Percentiles rank a stretch among this genome's conserved stretches.
These are phyloP conservation scores for Capronia epimyces DNA, from an alignment of 2,329 filamentous ascomycete genomes.

Conservation along the genomic window DNA sequence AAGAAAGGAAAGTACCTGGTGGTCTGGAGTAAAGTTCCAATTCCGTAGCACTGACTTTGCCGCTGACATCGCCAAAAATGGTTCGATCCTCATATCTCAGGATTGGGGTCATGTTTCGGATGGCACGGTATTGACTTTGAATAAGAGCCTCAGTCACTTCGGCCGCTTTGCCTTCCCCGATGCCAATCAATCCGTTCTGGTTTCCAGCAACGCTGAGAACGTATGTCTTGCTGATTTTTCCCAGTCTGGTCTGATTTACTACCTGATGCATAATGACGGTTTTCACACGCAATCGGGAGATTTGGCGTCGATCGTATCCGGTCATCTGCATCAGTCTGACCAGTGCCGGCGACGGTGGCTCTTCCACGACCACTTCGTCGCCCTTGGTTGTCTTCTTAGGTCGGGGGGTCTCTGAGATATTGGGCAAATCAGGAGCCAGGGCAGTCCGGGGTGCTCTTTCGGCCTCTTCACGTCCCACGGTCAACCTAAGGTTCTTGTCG, in stretches of 20 bases:
- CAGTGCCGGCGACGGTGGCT: slow-evolving; percentile 31
- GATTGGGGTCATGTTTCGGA: slow-evolving; percentile 90
- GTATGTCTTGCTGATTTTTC: slow-evolving; percentile 77
- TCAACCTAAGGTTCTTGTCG: slow-evolving; percentile 42
- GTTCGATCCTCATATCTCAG: slow-evolving; percentile 86
- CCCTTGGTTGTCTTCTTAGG: slow-evolving; percentile 29
- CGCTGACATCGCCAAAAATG: slow-evolving; percentile 76
- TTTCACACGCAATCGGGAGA: slow-evolving; percentile 59
- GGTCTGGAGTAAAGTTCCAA: slow-evolving; percentile 76
- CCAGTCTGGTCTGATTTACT: slow-evolving; percentile 89
- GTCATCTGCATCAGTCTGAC: slow-evolving; percentile 53
- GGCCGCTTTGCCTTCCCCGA: slow-evolving; percentile 83
- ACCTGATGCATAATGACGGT: slow-evolving; percentile 68
- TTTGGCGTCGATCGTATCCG: slow-evolving; percentile 46
- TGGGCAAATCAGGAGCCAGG: slow-evolving; percentile 49
- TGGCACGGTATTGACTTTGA: slow-evolving; percentile 74
- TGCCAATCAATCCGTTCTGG: slow-evolving; percentile 73
- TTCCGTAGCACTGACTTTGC: slow-evolving; percentile 82
- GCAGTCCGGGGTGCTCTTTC: slow-evolving; percentile 47
- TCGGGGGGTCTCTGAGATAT: slow-evolving; percentile 35
- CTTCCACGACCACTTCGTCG: slow-evolving; percentile 30
- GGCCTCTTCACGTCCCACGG: slow-evolving; percentile 46
- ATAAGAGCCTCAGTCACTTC: slow-evolving; percentile 62
- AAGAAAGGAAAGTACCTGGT: slow-evolving; percentile 59
- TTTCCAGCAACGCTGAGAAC: slow-evolving; percentile 80